Conservation (phyloP, 2,329 filamentous ascomycete species). For the Aspergillus arachidicola region DNA sequence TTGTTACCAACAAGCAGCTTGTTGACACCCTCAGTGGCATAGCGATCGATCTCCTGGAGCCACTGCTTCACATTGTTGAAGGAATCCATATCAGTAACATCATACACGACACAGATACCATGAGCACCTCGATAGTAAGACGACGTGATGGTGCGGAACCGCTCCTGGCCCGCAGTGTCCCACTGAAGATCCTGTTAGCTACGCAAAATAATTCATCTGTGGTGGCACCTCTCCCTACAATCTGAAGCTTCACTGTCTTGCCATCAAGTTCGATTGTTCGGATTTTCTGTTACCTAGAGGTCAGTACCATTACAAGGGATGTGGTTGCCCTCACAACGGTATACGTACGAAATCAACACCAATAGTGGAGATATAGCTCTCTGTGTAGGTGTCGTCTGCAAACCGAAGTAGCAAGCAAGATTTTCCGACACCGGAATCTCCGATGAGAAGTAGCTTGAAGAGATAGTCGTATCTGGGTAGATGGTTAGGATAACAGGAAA, state of each 20-base stretch:
- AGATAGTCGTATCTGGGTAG: conserved; percentile 95
- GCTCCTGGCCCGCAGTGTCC: conserved; percentile 98
- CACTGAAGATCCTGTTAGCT: conserved; percentile 62
- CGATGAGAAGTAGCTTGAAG: conserved; percentile 99
- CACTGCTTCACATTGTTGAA: conserved; percentile 99
- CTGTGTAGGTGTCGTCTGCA: conserved; percentile 98
- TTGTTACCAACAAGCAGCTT: conserved; percentile 99
- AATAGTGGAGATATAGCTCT: conserved; percentile 99
- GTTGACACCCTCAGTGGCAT: conserved; percentile 98
- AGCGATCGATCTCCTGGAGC: conserved; percentile 99
- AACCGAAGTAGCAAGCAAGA: conserved; percentile 97
- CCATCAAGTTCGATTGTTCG: conserved; percentile 98
- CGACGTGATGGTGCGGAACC: conserved; percentile 99
- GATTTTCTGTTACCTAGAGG: conserved; percentile 75
- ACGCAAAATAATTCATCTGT: background rate
- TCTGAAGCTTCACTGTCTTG: conserved; percentile 99
- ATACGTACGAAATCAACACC: conserved; percentile 93
- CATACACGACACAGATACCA: conserved; percentile 99
- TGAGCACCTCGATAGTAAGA: conserved; percentile 99
- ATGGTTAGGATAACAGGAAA: conserved; percentile 29
- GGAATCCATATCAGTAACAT: conserved; percentile 99
- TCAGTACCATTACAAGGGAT: conserved; percentile 23
- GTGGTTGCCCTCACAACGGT: background rate
- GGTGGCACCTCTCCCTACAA: conserved; percentile 62
- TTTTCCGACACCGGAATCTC: conserved; percentile 99